These are phyloP conservation scores for Theileria luwenshuni DNA, from an alignment of 169 alveolate genomes.

Conservation along the genomic window DNA sequence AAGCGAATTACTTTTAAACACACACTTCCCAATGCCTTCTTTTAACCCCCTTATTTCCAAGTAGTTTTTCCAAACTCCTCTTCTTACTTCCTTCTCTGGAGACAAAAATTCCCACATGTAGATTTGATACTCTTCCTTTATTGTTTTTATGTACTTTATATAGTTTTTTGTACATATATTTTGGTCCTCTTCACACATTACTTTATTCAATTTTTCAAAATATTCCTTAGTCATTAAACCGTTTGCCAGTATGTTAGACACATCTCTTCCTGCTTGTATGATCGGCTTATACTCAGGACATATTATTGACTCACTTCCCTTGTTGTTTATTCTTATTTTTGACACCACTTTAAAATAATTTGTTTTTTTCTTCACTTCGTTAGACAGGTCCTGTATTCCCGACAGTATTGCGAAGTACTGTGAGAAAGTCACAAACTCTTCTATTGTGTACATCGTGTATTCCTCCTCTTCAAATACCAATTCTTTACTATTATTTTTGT, in stretches of 20 bases:
- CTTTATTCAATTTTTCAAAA: not conserved
- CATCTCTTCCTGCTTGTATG: slow-evolving; percentile 30
- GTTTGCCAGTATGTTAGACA: slow-evolving; percentile 46
- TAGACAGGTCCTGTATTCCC: slow-evolving; percentile 15
- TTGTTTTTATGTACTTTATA: not conserved
- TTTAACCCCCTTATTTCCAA: not conserved
- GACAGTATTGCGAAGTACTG: slow-evolving; percentile 5
- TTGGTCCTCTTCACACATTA: not conserved
- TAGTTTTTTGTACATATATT: not conserved
- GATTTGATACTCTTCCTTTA: not conserved
- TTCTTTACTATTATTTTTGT: no score
- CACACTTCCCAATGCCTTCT: not conserved
- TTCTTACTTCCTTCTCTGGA: not conserved
- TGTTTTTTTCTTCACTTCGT: slow-evolving; percentile 1
- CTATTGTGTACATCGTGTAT: slow-evolving; percentile 1
- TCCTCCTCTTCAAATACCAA: not conserved
- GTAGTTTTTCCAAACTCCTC: not conserved
- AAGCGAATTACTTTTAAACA: no score
- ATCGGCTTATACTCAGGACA: slow-evolving; percentile 24
- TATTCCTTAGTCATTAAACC: not conserved
- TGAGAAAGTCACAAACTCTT: slow-evolving; percentile 1
- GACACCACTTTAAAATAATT: not conserved
- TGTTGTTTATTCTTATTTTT: slow-evolving; percentile 1
- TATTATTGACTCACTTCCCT: slow-evolving; percentile 25
- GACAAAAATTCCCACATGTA: not conserved